Base-by-base conservation (phyloP, 148 eudicot species). In the Talinum fruticosum region DNA sequence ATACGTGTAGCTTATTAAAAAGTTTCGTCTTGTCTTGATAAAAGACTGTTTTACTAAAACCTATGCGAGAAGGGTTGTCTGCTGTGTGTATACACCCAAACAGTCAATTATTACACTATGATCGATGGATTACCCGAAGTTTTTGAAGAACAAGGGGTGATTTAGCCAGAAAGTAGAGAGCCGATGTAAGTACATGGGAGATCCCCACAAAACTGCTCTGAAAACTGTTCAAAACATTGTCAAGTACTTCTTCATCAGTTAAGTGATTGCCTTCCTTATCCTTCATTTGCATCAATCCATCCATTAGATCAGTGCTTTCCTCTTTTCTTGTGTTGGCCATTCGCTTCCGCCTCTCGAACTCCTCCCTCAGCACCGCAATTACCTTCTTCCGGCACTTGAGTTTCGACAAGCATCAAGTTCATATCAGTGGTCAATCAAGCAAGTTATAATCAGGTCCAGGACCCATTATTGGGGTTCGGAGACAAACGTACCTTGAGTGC, bases 401-500 rank as follows among this genome's bases (percentile, higher is more conserved):
- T 10, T 49, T 49, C 44, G 8, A 38, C 8, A 8, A 38, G 8
- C 44, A 38, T 38, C 8, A 8, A 38, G 44, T 38, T 38, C 8
- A 8, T 38, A 38, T 38, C 8, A 38, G 8, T 38, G 44, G 44
- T 38, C 8, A 38, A 38, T 38, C 44, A 38, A 4, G 8, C 8
- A 38, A 4, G 6, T 0, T 2, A 69, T 2, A 69, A 35, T 15
- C 24, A 69, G 5, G 49, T 69, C n/a, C 0, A 36, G n/a, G n/a
- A n/a, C n/a, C n/a, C n/a, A n/a, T n/a, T n/a, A n/a, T n/a, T n/a
- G n/a, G n/a, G n/a, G n/a, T n/a, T n/a, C n/a, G n/a, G n/a, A n/a
- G n/a, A n/a, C n/a, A n/a, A n/a, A 30, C 18, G n/a, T 62, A 79
- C 81, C 76, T 79, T 32, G 59, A 79, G 34, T 19, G 81, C 81